phyloP scores from a whole-genome alignment of 1,139 yeast genomes.

The Suhomyces chickasaworum region DNA sequence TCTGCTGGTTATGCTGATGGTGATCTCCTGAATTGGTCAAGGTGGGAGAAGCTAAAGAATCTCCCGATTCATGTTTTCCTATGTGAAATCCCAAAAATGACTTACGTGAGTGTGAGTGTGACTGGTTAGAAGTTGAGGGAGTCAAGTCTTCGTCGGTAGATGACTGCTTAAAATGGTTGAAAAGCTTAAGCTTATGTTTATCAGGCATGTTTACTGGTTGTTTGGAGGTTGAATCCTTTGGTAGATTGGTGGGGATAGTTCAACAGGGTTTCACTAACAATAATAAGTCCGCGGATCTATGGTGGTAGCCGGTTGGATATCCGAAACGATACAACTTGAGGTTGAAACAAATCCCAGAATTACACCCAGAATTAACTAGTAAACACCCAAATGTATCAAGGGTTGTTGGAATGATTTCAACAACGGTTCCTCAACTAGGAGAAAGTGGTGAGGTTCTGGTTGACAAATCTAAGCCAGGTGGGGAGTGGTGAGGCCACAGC shows the following conservation, averaged over 20 bases:
- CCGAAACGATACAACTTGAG: not conserved
- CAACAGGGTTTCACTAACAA: not conserved
- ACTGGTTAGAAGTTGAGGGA: conserved; percentile 39
- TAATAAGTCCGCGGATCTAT: not conserved
- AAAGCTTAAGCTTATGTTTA: conserved; percentile 46
- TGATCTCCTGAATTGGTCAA: conserved; percentile 32
- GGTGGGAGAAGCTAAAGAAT: conserved; percentile 37
- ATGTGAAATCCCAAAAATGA: conserved; percentile 36
- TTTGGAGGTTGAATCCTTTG: no score
- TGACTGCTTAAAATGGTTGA: conserved; percentile 22
- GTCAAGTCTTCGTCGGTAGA: conserved; percentile 32
- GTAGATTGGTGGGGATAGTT: not conserved
- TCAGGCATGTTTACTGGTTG: conserved; percentile 39
- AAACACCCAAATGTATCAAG: no score
- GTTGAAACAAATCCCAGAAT: not conserved
- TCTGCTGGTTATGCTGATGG: conserved; percentile 20
- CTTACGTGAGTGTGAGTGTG: conserved; percentile 27
- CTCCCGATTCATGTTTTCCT: conserved; percentile 44
- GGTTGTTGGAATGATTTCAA: not conserved
- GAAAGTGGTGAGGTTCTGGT: conserved; percentile 1
- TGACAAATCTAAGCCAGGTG: not conserved
- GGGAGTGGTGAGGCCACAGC: not conserved
- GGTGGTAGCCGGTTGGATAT: not conserved
- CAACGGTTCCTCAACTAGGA: not conserved
- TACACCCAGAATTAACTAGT: not conserved